A percentile compares a stretch with the other conserved stretches of the same genome.
Evolutionary conservation across 805 yeast species (phyloP).

Genomic region (Metschnikowia similis): DNA sequence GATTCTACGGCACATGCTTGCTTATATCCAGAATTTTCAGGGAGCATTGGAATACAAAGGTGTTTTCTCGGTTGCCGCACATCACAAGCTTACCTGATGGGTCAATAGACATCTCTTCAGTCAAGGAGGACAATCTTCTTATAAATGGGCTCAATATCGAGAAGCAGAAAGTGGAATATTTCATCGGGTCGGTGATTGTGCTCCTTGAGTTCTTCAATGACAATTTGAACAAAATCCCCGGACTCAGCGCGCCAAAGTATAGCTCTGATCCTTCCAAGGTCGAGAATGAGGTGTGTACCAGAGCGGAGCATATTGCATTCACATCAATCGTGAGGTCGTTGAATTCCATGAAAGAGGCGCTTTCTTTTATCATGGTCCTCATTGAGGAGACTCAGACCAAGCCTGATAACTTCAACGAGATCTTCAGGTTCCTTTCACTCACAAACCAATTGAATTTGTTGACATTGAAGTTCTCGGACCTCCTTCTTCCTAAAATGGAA

Average conservation of each 20-base stretch:
- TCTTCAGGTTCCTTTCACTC: slow-evolving; percentile 62
- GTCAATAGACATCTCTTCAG: slow-evolving; percentile 31
- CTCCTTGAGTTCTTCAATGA: slow-evolving; percentile 66
- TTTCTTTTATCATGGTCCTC: slow-evolving; percentile 79
- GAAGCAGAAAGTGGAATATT: slow-evolving; percentile 57
- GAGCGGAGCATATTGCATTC: slow-evolving; percentile 89
- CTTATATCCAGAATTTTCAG: slow-evolving; percentile 75
- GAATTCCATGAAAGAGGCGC: slow-evolving; percentile 78
- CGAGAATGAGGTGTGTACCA: slow-evolving; percentile 65
- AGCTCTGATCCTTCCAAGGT: slow-evolving; percentile 45
- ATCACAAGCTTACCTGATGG: slow-evolving; percentile 37
- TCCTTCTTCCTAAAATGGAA: slow-evolving; percentile 66
- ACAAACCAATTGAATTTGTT: slow-evolving; percentile 68
- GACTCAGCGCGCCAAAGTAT: slow-evolving; percentile 54
- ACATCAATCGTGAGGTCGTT: slow-evolving; percentile 71
- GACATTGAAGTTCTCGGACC: slow-evolving; percentile 64
- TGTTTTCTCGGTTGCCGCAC: slow-evolving; percentile 50
- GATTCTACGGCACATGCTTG: slow-evolving; percentile 84
- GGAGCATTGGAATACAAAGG: slow-evolving; percentile 70
- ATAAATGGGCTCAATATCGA: slow-evolving; percentile 43
- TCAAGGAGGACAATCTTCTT: slow-evolving; percentile 42
- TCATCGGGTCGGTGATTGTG: slow-evolving; percentile 65
- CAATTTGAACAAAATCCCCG: slow-evolving; percentile 58
- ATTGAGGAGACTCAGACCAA: slow-evolving; percentile 60
- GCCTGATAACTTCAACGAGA: slow-evolving; percentile 50